These are phyloP conservation scores for Fusarium oxysporum DNA, from an alignment of 2,329 filamentous ascomycete genomes.

Conservation along the genomic window DNA sequence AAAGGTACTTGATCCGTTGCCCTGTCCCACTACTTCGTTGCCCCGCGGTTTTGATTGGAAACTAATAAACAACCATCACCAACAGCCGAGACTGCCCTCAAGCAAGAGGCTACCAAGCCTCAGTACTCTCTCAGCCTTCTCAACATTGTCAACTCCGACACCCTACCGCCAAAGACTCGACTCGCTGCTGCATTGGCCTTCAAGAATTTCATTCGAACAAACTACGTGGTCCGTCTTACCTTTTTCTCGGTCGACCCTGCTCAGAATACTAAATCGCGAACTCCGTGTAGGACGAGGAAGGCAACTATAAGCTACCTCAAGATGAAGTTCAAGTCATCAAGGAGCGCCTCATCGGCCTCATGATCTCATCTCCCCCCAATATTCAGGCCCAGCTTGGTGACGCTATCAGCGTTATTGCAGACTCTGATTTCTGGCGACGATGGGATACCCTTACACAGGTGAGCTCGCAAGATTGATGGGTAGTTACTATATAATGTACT, in stretches of 20 bases:
- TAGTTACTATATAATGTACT: not conserved
- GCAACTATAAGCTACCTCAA: constrained; percentile 86
- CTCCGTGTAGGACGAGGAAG: constrained; percentile 80
- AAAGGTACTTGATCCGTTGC: constrained; percentile 71
- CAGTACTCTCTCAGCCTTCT: constrained; percentile 90
- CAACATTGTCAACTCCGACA: constrained; percentile 85
- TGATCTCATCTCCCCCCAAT: constrained; percentile 89
- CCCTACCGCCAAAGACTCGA: constrained; percentile 80
- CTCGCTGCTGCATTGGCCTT: constrained; percentile 92
- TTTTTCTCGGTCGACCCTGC: constrained; percentile 8
- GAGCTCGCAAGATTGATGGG: constrained; percentile 43
- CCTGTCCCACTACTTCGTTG: constrained; percentile 41
- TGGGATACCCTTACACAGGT: constrained; percentile 97
- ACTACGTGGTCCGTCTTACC: constrained; percentile 79
- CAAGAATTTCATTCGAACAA: constrained; percentile 97
- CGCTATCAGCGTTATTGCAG: constrained; percentile 95
- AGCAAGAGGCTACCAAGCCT: constrained; percentile 82
- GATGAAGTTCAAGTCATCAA: constrained; percentile 93
- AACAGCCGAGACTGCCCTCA: constrained; percentile 84
- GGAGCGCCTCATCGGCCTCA: constrained; percentile 92
- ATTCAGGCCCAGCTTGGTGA: constrained; percentile 96
- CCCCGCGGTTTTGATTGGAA: constrained; percentile 46
- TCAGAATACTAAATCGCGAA: constrained; percentile 35
- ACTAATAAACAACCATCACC: constrained; percentile 51
- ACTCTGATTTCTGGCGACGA: constrained; percentile 95